Base-by-base conservation (phyloP, 2,329 filamentous ascomycete species). In the Gnomoniopsis sp. region DNA sequence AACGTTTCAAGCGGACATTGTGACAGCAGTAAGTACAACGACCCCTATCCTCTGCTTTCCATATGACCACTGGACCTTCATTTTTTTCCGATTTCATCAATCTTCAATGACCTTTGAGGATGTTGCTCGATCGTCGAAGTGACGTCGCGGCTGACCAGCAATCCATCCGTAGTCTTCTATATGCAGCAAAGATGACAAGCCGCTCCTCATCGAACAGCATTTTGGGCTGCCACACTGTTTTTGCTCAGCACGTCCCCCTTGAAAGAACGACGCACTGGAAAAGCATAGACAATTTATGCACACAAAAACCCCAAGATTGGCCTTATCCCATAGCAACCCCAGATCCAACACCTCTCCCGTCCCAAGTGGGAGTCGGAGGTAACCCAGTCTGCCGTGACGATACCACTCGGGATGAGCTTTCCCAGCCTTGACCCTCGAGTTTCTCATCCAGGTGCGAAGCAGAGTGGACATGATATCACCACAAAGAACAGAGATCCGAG, bases 401-500 rank as follows among this genome's bases (percentile, higher is more conserved):
- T 49, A 64, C 53, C 55, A 56, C 49, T 59, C 60, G 60, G 59
- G 60, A 63, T 64, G 65, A 57, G 61, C 61, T 58, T 62, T 58
- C 58, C 55, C 53, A 52, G 26, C 23, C 44, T 62, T 52, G 52
- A 62, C 59, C 61, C 58, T 53, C 55, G 41, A 33, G 48, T n/a
- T 46, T 57, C 46, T 30, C 30, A 47, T 41, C 23, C 46, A 33
- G 21, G 22, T 56, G 49, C 43, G 48, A 54, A 48, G 51, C 58
- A 55, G 58, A 48, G 49, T 50, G 43, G 61, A 56, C 22, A 56
- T 61, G 50, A 58, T 26, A 66, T 61, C 60, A 62, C 57, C 59
- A 55, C 53, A 53, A 68, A 71, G 70, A 71, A 71, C 70, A 71
- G 70, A 71, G 63, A 71, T 71, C 70, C 66, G 70, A 71, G 70